Evolutionary conservation across 805 yeast genomes (phyloP).

Genomic region (Teunomyces aglyptinius): DNA sequence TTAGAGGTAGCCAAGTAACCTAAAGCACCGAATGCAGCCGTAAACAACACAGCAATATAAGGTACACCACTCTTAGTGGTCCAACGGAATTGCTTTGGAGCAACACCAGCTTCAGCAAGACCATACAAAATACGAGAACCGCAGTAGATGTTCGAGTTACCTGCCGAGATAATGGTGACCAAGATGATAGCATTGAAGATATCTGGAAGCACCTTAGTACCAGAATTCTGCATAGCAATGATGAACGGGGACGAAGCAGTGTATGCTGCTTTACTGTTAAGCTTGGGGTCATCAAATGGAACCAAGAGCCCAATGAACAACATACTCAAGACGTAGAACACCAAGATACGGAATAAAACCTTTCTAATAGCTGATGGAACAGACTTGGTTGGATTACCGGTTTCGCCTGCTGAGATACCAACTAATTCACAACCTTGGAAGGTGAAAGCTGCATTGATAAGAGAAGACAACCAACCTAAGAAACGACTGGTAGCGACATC

Average conservation of each 20-base stretch:
- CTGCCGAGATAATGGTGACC: slow-evolving; percentile 71
- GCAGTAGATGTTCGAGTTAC: slow-evolving; percentile 70
- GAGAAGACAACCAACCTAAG: slow-evolving; percentile 67
- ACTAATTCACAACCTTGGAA: slow-evolving; percentile 78
- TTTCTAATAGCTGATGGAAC: slow-evolving; percentile 72
- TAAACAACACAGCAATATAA: slow-evolving; percentile 51
- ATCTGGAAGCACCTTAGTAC: slow-evolving; percentile 63
- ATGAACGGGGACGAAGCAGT: slow-evolving; percentile 67
- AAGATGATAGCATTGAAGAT: slow-evolving; percentile 72
- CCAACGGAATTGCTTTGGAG: slow-evolving; percentile 50
- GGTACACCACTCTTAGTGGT: slow-evolving; percentile 65
- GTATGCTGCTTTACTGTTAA: slow-evolving; percentile 35
- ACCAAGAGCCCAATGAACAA: slow-evolving; percentile 70
- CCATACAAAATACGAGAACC: slow-evolving; percentile 68
- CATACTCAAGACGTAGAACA: slow-evolving; percentile 64
- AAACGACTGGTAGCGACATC: slow-evolving; percentile 55
- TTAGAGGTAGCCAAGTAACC: slow-evolving; percentile 58
- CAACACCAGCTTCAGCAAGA: slow-evolving; percentile 57
- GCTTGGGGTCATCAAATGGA: slow-evolving; percentile 62
- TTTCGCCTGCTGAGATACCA: slow-evolving; percentile 75
- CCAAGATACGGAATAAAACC: slow-evolving; percentile 61
- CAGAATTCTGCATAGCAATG: slow-evolving; percentile 66
- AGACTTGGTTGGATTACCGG: slow-evolving; percentile 63
- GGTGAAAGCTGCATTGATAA: slow-evolving; percentile 75
- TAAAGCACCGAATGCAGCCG: slow-evolving; percentile 61